Conservation (phyloP, 2,329 filamentous ascomycete species). For the Mollisiaceae sp. region DNA sequence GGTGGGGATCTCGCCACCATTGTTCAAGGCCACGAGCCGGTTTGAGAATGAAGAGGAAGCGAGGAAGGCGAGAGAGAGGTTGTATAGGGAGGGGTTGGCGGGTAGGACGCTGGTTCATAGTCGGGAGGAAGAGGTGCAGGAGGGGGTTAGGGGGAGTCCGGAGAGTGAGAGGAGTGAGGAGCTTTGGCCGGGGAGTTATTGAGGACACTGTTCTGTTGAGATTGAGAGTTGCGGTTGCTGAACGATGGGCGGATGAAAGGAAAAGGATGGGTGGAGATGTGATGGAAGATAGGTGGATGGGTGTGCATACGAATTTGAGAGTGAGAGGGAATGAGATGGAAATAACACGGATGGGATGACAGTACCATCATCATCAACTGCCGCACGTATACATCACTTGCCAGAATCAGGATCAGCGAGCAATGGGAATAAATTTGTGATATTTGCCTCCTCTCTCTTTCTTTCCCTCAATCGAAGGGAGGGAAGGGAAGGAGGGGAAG, state of each 20-base stretch:
- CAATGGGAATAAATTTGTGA: constrained; percentile 8
- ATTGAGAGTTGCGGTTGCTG: no score
- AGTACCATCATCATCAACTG: no score
- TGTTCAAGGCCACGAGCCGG: background rate
- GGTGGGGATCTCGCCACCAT: constrained; percentile 6
- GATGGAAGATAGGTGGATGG: no score
- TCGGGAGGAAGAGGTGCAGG: background rate
- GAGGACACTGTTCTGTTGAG: no score
- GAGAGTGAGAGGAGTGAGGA: constrained; percentile 29
- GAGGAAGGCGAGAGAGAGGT: constrained; percentile 17
- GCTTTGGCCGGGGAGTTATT: constrained; percentile 36
- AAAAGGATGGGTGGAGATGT: no score
- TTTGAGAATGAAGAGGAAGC: constrained; percentile 13
- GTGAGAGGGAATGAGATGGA: background rate
- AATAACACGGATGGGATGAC: background rate
- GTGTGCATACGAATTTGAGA: background rate
- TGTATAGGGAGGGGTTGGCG: constrained; percentile 13
- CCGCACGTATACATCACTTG: no score
- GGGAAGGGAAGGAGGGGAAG: no score
- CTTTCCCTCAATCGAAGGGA: no score
- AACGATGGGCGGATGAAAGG: no score
- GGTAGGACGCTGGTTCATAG: constrained; percentile 6
- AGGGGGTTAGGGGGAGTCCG: constrained; percentile 16
- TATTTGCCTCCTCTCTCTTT: background rate
- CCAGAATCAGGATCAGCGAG: no score